Conservation (phyloP, 108 stramenopile genomes). For the Mediolabrus comicus region DNA sequence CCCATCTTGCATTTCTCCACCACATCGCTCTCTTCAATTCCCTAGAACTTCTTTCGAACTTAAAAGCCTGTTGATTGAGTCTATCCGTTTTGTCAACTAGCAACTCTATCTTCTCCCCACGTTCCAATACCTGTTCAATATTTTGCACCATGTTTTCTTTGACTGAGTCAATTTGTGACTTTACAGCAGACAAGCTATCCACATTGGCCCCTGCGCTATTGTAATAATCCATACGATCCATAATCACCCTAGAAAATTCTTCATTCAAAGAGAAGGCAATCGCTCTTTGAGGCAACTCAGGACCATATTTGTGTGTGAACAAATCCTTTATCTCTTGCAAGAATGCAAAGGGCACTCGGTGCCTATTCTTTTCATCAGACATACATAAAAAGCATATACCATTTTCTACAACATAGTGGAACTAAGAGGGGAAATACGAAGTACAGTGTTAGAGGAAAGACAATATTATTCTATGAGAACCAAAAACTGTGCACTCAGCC, state of each 20-base stretch:
- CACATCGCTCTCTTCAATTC: constrained; percentile 81
- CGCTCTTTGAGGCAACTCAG: constrained; percentile 77
- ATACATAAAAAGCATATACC: constrained; percentile 96
- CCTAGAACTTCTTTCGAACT: constrained; percentile 85
- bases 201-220: constrained; percentile 83
- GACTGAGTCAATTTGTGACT: constrained; percentile 93
- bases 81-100: constrained; percentile 97
- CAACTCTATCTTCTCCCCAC: constrained; percentile 98
- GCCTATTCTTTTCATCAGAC: constrained; percentile 86
- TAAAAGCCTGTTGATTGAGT: constrained; percentile 89
- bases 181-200: constrained; percentile 81
- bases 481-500: constrained; percentile 3
- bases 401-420: constrained; percentile 92
- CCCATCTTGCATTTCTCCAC: constrained; percentile 86
- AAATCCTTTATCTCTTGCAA: constrained; percentile 87
- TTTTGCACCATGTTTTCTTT: constrained; percentile 96
- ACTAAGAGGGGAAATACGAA: constrained; percentile 23
- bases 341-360: constrained; percentile 95
- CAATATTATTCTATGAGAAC: not conserved
- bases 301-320: constrained; percentile 83
- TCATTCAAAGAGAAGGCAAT: constrained; percentile 95
- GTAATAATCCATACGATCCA: constrained; percentile 89
- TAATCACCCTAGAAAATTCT: constrained; percentile 74
- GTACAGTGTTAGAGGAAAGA: not conserved
- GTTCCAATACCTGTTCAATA: constrained; percentile 92